Percentiles rank a stretch among this genome's conserved stretches.
Conservation (phyloP, 2,329 filamentous ascomycete species). For the Cercospora sp. region DNA sequence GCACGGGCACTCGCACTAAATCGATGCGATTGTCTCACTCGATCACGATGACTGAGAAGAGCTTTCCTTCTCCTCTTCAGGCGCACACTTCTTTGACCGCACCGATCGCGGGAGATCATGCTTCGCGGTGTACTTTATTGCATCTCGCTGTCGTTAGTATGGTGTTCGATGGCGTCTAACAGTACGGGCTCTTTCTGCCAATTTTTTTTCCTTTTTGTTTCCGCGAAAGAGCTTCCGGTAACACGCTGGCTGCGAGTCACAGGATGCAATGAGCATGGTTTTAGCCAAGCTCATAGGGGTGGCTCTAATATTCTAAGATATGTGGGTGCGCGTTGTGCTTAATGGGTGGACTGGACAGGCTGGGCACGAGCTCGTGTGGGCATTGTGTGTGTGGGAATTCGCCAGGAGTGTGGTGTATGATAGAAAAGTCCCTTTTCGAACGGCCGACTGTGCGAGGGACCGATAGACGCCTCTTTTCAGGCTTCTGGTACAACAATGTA, state of each 20-base stretch:
- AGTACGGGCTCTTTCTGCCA: background rate
- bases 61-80: background rate
- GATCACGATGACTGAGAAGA: background rate
- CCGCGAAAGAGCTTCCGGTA: background rate
- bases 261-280: background rate
- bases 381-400: background rate
- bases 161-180: background rate
- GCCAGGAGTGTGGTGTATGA: background rate
- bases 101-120: background rate
- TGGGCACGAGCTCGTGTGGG: background rate
- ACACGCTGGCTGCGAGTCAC: background rate
- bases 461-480: background rate
- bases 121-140: background rate
- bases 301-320: background rate
- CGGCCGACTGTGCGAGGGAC: background rate
- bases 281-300: background rate
- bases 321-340: background rate
- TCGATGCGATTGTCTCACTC: background rate
- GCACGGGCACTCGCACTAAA: constrained; percentile 25
- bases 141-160: background rate
- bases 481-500: background rate
- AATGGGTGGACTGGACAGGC: background rate
- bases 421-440: background rate
- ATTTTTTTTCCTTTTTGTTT: background rate
- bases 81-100: background rate